Evolutionary conservation across 2,329 filamentous ascomycete species (phyloP).

Genomic region (Xylariaceae sp.): DNA sequence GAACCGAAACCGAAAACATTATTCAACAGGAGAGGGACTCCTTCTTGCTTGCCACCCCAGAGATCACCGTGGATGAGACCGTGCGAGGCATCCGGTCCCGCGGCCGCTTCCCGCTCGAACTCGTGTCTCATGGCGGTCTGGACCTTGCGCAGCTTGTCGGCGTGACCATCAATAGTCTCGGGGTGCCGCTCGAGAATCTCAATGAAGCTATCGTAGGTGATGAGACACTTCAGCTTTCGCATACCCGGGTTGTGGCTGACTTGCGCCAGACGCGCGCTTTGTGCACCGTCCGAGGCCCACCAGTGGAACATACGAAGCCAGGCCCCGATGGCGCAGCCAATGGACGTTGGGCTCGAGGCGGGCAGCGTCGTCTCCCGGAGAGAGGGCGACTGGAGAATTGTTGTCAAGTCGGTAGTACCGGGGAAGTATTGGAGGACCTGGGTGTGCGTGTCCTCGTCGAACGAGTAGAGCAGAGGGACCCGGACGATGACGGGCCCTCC

Average conservation of each 20-base stretch:
- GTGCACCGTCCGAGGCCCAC: conserved; percentile 2
- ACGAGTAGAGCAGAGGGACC: conserved; percentile 2
- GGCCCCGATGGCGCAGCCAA: no score
- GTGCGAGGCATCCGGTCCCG: neutral
- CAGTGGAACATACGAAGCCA: no score
- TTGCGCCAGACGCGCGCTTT: neutral
- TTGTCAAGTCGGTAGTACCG: conserved; percentile 3
- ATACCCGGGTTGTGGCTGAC: conserved; percentile 5
- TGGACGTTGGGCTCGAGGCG: no score
- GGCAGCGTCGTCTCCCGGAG: no score
- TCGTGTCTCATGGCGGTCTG: conserved; percentile 2
- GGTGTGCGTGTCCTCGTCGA: conserved; percentile 2
- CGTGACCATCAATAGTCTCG: conserved; percentile 2
- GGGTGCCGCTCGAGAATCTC: conserved; percentile 6
- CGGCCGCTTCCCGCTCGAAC: neutral
- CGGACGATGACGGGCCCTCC: conserved; percentile 3
- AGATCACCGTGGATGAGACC: conserved; percentile 8
- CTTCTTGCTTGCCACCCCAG: conserved; percentile 7
- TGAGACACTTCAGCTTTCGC: conserved; percentile 6
- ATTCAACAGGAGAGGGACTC: no score
- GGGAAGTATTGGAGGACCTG: conserved; percentile 4
- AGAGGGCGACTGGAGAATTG: no score
- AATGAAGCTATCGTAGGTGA: conserved; percentile 7
- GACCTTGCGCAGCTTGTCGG: conserved; percentile 3
- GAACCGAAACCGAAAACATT: no score